Base-by-base conservation (phyloP, 2,329 filamentous ascomycete genomes). In the Hyphodiscus sp. region DNA sequence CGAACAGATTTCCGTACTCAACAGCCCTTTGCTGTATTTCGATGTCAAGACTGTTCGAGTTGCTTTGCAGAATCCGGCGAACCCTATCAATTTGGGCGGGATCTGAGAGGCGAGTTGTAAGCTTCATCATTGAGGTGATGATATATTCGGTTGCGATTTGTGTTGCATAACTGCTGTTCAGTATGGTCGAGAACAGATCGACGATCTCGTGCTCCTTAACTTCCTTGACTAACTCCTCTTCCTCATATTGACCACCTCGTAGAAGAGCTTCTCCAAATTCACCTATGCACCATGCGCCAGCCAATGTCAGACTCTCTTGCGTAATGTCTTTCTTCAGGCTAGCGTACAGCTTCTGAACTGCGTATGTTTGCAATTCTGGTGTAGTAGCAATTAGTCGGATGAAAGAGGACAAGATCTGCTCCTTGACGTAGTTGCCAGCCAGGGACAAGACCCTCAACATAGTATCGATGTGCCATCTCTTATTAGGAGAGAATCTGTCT, bases 401-500 rank as follows among this genome's bases (percentile, higher is more conserved):
- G 67, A 99, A 97, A 0, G 94, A 97, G 0, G 94, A 96, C 54
- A 99, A 73, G 56, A 99, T 99, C 63, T 95, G 94, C 69, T 99
- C 94, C 70, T 96, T 97, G 62, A 99, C 91, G 66, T 94, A 96
- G 71, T 95, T 96, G 46, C 94, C 94, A 50, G 94, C 94, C 60
- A 99, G 77, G 54, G 91, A 96, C 63, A 99, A 73, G 20, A 99
- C 91, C 20, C 95, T 83, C 51, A 99, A 77, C 86, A 99, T 96
- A 2, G 95, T 99, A 67, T 99, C 94, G 62, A 97, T 87, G 68
- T 99, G 94, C 94, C 94, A 99, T 68, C 94, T 81, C 74, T 97
- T 97, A 73, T 94, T 97, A 0, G 94, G 95, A 1, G 94, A 89
- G 71, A 90, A 99, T 61, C 92, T 85, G 70, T 99, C 94, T 7